phyloP scores from a whole-genome alignment of 2,329 filamentous ascomycete genomes.

The Microcyclosporella mali region DNA sequence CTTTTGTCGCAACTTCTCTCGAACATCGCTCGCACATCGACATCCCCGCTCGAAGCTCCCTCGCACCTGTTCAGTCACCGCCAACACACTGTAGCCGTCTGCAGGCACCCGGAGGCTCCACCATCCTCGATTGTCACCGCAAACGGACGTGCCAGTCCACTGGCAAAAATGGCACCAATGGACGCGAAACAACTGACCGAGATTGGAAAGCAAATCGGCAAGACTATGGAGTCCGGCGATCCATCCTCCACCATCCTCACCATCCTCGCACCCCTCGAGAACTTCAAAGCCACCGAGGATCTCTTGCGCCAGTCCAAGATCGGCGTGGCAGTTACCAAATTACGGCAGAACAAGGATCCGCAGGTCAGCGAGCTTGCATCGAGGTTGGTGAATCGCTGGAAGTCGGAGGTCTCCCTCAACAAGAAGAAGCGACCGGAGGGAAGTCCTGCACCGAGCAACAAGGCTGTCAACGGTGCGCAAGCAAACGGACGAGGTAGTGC shows the following conservation, averaged over 20 bases:
- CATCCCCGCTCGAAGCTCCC: no score
- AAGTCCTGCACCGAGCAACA: conserved; percentile 40
- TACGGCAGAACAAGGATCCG: conserved; percentile 70
- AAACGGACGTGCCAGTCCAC: background rate
- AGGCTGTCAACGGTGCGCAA: conserved; percentile 33
- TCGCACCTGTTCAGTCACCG: no score
- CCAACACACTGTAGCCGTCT: no score
- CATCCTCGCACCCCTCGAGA: conserved; percentile 72
- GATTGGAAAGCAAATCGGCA: conserved; percentile 71
- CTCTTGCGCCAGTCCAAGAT: conserved; percentile 86
- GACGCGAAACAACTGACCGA: conserved; percentile 75
- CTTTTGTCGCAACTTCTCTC: no score
- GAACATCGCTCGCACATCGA: no score
- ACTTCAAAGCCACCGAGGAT: conserved; percentile 79
- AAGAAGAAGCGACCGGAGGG: conserved; percentile 32
- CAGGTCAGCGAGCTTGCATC: conserved; percentile 67
- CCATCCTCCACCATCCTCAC: conserved; percentile 64
- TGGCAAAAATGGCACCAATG: conserved; percentile 44
- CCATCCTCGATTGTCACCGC: background rate
- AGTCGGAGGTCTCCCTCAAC: conserved; percentile 61
- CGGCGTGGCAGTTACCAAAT: conserved; percentile 81
- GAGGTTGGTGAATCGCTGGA: conserved; percentile 85
- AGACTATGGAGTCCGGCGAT: conserved; percentile 70
- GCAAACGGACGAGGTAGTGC: conserved; percentile 12
- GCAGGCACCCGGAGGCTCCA: no score